Base-by-base conservation (phyloP, 2,329 filamentous ascomycete genomes). In the Chaetomiaceae sp. region DNA sequence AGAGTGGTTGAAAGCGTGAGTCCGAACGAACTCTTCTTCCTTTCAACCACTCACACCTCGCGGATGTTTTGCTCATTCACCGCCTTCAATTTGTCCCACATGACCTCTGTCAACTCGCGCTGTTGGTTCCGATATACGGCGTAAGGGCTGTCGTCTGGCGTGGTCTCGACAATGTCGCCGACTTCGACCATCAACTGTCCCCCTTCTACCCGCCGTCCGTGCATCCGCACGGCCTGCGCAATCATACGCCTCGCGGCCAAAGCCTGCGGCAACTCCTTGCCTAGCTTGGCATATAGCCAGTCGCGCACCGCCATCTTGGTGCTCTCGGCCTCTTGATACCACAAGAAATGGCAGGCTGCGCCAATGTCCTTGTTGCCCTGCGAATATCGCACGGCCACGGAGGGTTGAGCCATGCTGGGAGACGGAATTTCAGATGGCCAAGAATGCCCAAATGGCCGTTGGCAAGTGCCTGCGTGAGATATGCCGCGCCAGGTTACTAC, bases 211-310 rank as follows among this genome's bases (percentile, higher is more conserved):
- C 12, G 29, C 29, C 29, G 29, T 4, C 29, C 29, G 3, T 32
- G 29, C 29, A 32, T 40, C 36, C 36, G 39, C n/a, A 35, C 29
- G 3, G 19, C 43, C 24, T 39, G 26, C 24, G 29, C 29, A 40
- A 45, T 18, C 35, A 45, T 40, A n/a, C 36, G 18, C 20, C 42
- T 34, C 19, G 43, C 15, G 14, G 17, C n/a, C 11, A 40, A 19
- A 17, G 36, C 14, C 29, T 46, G 30, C 14, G 20, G 43, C 20
- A 29, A 45, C 27, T 40, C 35, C 36, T 19, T 39, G 12, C 42
- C 29, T 19, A 35, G 36, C 22, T 36, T 36, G 10, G 29, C 20
- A 14, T 40, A 36, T n/a, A 46, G 11, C 37, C 43, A 46, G 14
- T 34, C 43, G 4, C 27, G 17, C 19, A 40, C 43, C 3, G 27